phyloP scores from a whole-genome alignment of 78 protist species.

The Dictyostelium citrinum region DNA sequence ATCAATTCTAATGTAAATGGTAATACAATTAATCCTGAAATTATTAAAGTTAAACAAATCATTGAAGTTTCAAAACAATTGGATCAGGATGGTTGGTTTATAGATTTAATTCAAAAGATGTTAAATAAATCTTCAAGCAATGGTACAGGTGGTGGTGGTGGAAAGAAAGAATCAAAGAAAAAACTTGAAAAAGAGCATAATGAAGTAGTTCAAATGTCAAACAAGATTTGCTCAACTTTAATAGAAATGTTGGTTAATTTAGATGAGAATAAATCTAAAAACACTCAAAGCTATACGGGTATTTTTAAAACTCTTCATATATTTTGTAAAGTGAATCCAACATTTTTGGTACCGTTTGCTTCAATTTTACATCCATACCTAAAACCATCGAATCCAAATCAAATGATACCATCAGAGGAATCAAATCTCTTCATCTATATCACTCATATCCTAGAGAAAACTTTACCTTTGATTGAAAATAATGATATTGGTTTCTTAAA shows the following conservation, averaged over 20 bases:
- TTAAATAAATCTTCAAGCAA: not conserved
- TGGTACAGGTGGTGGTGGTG: not conserved
- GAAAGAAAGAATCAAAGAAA: not conserved
- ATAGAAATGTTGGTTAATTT: conserved; percentile 53
- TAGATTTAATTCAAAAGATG: conserved; percentile 41
- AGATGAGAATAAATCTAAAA: conserved; percentile 34
- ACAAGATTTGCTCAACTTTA: conserved; percentile 26
- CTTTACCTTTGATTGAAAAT: conserved; percentile 33
- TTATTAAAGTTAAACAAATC: conserved; percentile 35
- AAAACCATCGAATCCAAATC: not conserved
- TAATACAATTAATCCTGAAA: not conserved
- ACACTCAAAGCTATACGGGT: conserved; percentile 1
- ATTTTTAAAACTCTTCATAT: conserved; percentile 37
- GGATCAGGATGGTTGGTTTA: conserved; percentile 52
- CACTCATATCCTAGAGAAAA: conserved; percentile 1
- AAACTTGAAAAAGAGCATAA: not conserved
- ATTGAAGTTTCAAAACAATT: conserved; percentile 47
- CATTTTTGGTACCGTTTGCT: conserved; percentile 7
- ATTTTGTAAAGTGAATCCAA: conserved; percentile 43
- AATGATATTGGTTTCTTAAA: not conserved
- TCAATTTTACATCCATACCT: conserved; percentile 48
- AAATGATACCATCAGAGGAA: not conserved
- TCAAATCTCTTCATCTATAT: not conserved
- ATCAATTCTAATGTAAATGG: not conserved
- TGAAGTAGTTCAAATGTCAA: conserved; percentile 1